These are phyloP conservation scores for Syzygium malaccense DNA, from an alignment of 441 rosid species.

Conservation along the genomic window DNA sequence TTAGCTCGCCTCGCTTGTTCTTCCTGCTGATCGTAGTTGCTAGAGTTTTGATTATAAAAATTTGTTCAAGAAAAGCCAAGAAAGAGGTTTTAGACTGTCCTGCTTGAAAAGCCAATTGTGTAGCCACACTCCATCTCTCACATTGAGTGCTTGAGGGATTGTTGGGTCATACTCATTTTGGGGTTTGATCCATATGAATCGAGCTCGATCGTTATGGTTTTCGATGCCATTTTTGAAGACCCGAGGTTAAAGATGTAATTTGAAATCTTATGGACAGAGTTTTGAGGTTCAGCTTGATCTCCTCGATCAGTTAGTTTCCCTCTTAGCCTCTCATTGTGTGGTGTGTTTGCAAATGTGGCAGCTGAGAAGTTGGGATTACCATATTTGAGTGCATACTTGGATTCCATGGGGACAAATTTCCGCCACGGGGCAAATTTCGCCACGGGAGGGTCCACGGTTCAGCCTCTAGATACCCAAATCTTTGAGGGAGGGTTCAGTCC, in stretches of 20 bases:
- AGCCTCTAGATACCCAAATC: neutral
- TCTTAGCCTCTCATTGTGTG: neutral
- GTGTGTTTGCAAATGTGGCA: neutral
- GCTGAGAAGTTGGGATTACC: constrained; percentile 6
- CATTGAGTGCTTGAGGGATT: neutral
- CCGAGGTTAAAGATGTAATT: neutral
- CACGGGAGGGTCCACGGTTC: neutral
- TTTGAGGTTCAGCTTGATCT: neutral
- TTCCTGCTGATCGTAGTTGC: neutral
- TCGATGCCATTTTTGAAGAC: neutral
- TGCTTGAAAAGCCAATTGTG: no score
- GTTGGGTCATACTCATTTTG: neutral
- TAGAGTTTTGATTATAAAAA: neutral
- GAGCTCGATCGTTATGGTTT: neutral
- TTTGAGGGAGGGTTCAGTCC: neutral
- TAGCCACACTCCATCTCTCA: neutral
- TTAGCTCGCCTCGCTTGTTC: no score
- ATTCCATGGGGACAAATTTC: neutral
- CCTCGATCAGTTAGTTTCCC: neutral
- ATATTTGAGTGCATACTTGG: constrained; percentile 1
- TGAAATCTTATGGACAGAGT: neutral
- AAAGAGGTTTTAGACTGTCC: neutral
- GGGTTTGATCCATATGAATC: neutral
- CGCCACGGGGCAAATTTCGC: constrained; percentile 4
- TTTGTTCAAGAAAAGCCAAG: neutral